A percentile compares a stretch with the other conserved stretches of the same genome.
Conservation (phyloP, 2,329 filamentous ascomycete genomes). For the Fusarium tupiense region DNA sequence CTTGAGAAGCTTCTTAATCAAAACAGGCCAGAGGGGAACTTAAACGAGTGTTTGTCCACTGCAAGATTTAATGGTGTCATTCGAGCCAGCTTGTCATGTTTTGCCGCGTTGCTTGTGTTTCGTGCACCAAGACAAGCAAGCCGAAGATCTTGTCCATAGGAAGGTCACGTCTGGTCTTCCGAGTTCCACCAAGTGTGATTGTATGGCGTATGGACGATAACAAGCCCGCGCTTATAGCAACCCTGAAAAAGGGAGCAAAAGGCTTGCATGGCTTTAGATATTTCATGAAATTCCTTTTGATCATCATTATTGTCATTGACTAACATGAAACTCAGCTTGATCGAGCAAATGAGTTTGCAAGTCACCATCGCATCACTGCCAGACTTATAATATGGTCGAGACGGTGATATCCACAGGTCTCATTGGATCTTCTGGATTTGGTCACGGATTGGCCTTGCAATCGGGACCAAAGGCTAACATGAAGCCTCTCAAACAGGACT, state of each 20-base stretch:
- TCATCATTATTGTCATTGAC: background rate
- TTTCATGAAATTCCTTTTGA: background rate
- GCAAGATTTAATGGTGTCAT: slow-evolving; percentile 26
- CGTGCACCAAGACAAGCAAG: slow-evolving; percentile 18
- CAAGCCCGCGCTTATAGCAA: slow-evolving; percentile 14
- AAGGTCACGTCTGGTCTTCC: slow-evolving; percentile 12
- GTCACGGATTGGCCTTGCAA: slow-evolving; percentile 5
- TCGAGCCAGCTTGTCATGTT: slow-evolving; percentile 18
- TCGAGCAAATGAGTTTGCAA: background rate
- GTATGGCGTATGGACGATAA: slow-evolving; percentile 14
- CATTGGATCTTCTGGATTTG: background rate
- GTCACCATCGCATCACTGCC: background rate
- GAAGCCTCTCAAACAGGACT: slow-evolving; percentile 57
- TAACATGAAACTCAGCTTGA: slow-evolving; percentile 4
- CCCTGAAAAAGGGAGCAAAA: slow-evolving; percentile 20
- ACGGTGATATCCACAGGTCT: slow-evolving; percentile 7
- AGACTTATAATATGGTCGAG: background rate
- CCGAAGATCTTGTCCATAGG: slow-evolving; percentile 16
- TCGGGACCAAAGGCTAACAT: slow-evolving; percentile 34
- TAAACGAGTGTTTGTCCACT: slow-evolving; percentile 25
- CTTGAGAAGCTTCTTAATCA: slow-evolving; percentile 4
- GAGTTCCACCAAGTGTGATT: slow-evolving; percentile 31
- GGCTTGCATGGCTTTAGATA: background rate
- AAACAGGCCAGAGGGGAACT: background rate
- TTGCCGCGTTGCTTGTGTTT: slow-evolving; percentile 21